These are phyloP conservation scores for Acorus calamus DNA, from an alignment of 106 monocot genomes.

Conservation along the genomic window DNA sequence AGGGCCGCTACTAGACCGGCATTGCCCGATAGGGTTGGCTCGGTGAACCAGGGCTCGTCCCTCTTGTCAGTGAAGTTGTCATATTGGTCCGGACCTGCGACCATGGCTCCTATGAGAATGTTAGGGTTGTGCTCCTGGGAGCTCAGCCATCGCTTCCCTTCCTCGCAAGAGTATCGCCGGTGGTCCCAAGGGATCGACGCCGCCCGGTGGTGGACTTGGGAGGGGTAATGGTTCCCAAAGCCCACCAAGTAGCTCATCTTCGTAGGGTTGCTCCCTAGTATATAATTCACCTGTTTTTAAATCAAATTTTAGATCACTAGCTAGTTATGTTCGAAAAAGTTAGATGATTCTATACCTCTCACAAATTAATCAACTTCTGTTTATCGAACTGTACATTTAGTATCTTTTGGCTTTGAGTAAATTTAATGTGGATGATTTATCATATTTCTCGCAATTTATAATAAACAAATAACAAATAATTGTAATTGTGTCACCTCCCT, in stretches of 20 bases:
- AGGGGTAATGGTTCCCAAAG: constrained; percentile 15
- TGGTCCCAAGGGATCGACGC: constrained; percentile 37
- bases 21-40: constrained; percentile 25
- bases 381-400: no score
- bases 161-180: constrained; percentile 6
- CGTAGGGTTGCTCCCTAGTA: constrained; percentile 30
- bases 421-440: no score
- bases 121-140: constrained; percentile 25
- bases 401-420: no score
- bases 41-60: constrained; percentile 16
- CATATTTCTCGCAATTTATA: background rate
- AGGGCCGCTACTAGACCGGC: constrained; percentile 32
- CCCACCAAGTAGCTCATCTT: constrained; percentile 42
- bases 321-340: no score
- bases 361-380: no score
- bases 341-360: no score
- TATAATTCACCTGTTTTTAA: constrained; percentile 18
- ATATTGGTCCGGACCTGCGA: constrained; percentile 18
- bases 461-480: background rate
- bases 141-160: constrained; percentile 23
- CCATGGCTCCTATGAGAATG: constrained; percentile 22
- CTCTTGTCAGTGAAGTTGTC: constrained; percentile 19
- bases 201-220: constrained; percentile 28
- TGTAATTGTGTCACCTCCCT: no score
- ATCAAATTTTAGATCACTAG: no score